A percentile compares a stretch with the other conserved stretches of the same genome.
Conservation (phyloP, 352 stramenopile species). For the Globisporangium sylvaticum region DNA sequence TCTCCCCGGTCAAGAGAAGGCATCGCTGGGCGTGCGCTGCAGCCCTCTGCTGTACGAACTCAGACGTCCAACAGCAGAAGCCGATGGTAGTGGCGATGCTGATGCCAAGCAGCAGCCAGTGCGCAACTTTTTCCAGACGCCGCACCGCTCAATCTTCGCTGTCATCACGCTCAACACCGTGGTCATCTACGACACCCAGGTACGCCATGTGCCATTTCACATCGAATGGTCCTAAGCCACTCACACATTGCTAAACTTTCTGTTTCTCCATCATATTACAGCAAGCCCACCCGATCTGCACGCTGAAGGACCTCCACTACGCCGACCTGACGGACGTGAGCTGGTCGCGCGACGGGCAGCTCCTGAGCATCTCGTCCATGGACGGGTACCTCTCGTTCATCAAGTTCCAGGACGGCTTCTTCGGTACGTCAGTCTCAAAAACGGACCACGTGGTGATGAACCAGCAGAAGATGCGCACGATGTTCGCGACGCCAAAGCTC, state of each 20-base stretch:
- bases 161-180: conserved; percentile 93
- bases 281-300: conserved; percentile 82
- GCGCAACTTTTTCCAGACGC: conserved; percentile 78
- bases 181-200: conserved; percentile 95
- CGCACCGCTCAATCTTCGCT: conserved; percentile 89
- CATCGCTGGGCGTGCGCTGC: conserved; percentile 91
- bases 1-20: conserved; percentile 90
- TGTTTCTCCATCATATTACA: conserved; percentile 13
- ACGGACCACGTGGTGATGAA: conserved; percentile 44
- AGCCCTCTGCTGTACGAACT: conserved; percentile 92
- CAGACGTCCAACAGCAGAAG: conserved; percentile 18
- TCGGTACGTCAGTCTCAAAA: conserved; percentile 34
- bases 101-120: neutral
- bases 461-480: conserved; percentile 41
- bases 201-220: conserved; percentile 17
- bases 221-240: neutral
- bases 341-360: conserved; percentile 90
- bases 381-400: conserved; percentile 96
- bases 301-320: conserved; percentile 92
- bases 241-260: neutral
- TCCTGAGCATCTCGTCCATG: conserved; percentile 92
- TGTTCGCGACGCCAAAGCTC: conserved; percentile 64
- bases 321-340: conserved; percentile 91
- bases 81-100: neutral
- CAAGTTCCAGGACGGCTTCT: conserved; percentile 87